Conservation (phyloP, 1,284 basidiomycete genomes). For the Microstroma glucosiphilum region DNA sequence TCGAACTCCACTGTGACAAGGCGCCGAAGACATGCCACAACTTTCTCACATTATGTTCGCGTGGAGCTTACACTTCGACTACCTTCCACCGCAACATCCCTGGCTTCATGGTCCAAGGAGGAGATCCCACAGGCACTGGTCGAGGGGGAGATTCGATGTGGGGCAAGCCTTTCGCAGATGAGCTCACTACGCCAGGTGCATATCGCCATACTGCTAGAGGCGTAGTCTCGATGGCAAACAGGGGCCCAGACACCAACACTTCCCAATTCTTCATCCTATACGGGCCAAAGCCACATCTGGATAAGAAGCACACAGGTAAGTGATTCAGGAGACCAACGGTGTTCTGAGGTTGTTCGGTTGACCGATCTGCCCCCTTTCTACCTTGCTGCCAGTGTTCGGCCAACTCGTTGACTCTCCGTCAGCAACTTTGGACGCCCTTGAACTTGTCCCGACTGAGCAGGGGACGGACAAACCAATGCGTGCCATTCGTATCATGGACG, state of each 20-base stretch:
- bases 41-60: conserved; percentile 63
- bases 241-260: conserved; percentile 40
- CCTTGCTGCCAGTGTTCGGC: conserved; percentile 66
- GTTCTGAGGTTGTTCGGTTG: no score
- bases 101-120: conserved; percentile 97
- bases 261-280: conserved; percentile 45
- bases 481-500: conserved; percentile 58
- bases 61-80: conserved; percentile 82
- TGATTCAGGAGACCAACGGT: no score
- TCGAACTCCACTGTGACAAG: conserved; percentile 83
- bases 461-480: conserved; percentile 80
- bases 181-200: conserved; percentile 59
- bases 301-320: conserved; percentile 66
- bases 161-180: conserved; percentile 91
- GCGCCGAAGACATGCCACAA: conserved; percentile 96
- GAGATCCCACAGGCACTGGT: conserved; percentile 93
- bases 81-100: conserved; percentile 87
- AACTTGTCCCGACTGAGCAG: conserved; percentile 70
- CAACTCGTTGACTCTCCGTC: conserved; percentile 63
- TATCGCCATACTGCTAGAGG: conserved; percentile 36
- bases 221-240: conserved; percentile 47
- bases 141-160: conserved; percentile 87
- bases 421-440: conserved; percentile 69
- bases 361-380: no score
- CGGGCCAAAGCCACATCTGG: conserved; percentile 62